Evolutionary conservation across 2,329 filamentous ascomycete genomes (phyloP).

Genomic region (Neonectria sp.): DNA sequence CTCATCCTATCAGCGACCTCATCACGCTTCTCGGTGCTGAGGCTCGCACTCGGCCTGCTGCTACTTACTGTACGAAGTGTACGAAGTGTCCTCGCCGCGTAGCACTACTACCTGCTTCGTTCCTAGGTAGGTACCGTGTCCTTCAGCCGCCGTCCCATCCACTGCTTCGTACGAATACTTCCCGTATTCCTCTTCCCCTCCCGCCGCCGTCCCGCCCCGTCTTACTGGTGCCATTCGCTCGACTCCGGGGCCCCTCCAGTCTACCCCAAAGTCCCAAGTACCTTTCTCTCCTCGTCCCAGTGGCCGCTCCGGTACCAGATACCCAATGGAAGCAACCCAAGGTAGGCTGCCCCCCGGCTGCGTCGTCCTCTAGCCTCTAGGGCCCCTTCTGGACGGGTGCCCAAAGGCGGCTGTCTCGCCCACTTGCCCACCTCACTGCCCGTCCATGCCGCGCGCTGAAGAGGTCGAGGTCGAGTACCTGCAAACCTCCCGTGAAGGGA

Average conservation of each 20-base stretch:
- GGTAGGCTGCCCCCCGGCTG: conserved; percentile 22
- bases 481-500: conserved; percentile 17
- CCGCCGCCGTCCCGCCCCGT: neutral
- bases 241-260: conserved; percentile 2
- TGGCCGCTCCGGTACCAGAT: conserved; percentile 20
- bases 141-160: neutral
- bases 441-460: conserved; percentile 24
- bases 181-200: conserved; percentile 2
- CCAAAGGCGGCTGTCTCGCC: conserved; percentile 29
- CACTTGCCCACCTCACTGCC: conserved; percentile 16
- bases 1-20: conserved; percentile 27
- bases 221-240: conserved; percentile 5
- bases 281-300: conserved; percentile 11
- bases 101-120: neutral
- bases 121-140: neutral
- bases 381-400: conserved; percentile 10
- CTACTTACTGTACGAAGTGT: neutral
- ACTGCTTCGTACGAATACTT: neutral
- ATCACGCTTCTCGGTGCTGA: conserved; percentile 18
- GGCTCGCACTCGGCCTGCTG: neutral
- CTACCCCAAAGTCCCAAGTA: conserved; percentile 27
- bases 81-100: no score
- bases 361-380: conserved; percentile 4
- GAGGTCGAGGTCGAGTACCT: conserved; percentile 14
- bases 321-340: conserved; percentile 3